These are phyloP conservation scores for Sordariomycetes sp. DNA, from an alignment of 2,329 filamentous ascomycete genomes.

Conservation along the genomic window DNA sequence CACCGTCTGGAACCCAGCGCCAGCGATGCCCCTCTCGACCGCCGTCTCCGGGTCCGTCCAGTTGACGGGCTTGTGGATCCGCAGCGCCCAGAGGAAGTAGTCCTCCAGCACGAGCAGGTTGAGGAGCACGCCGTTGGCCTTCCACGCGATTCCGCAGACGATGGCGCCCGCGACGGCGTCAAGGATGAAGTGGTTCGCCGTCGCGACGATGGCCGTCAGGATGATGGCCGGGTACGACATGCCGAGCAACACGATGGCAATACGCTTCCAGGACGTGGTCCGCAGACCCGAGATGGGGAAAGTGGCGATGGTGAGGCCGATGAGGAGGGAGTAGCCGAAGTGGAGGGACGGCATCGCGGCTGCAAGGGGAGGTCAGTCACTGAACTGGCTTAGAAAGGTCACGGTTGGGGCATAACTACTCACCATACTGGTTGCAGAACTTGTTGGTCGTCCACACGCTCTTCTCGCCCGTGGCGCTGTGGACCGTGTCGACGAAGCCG, in stretches of 20 bases:
- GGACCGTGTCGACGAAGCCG: slow-evolving; percentile 49
- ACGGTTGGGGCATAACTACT: slow-evolving; percentile 11
- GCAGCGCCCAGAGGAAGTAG: slow-evolving; percentile 48
- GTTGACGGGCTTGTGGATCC: slow-evolving; percentile 50
- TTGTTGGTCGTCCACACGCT: slow-evolving; percentile 61
- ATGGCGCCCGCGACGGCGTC: slow-evolving; percentile 56
- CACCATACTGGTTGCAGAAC: slow-evolving; percentile 65
- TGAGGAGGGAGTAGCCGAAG: slow-evolving; percentile 62
- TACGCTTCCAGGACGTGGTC: slow-evolving; percentile 34
- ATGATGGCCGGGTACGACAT: slow-evolving; percentile 53
- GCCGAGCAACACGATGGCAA: slow-evolving; percentile 30
- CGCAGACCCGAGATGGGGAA: slow-evolving; percentile 47
- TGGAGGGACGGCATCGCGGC: slow-evolving; percentile 65
- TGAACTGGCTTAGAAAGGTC: neutral
- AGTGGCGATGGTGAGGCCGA: slow-evolving; percentile 55
- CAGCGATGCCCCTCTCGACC: slow-evolving; percentile 18
- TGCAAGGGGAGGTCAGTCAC: slow-evolving; percentile 14
- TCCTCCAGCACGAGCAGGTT: slow-evolving; percentile 56
- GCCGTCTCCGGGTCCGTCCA: slow-evolving; percentile 21
- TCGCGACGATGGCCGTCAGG: slow-evolving; percentile 54
- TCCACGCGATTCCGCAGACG: slow-evolving; percentile 53
- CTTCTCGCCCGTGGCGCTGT: slow-evolving; percentile 32
- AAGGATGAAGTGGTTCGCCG: slow-evolving; percentile 61
- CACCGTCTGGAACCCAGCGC: slow-evolving; percentile 9
- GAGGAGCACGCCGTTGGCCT: slow-evolving; percentile 36